Evolutionary conservation across 345 rosid species (phyloP).

Genomic region (Brassica rapa): DNA sequence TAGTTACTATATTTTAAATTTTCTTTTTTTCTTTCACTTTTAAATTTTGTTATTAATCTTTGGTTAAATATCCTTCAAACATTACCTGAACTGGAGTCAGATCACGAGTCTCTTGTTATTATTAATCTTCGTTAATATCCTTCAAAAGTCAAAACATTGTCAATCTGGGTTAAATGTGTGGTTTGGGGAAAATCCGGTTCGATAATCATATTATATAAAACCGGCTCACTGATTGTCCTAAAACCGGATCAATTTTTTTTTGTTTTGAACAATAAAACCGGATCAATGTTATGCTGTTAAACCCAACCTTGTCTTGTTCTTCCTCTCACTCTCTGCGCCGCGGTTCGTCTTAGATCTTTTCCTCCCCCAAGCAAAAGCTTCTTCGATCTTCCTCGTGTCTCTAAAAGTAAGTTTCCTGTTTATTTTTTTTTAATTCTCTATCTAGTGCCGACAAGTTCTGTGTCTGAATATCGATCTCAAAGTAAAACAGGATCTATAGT

Average conservation of each 20-base stretch:
- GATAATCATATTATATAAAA: not conserved
- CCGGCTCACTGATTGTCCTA: not conserved
- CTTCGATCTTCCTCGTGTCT: slow-evolving; percentile 18
- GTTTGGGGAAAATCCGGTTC: not conserved
- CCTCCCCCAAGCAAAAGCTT: not conserved
- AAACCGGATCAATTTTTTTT: not conserved
- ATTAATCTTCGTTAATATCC: too few relatives aligned
- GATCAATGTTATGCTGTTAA: not conserved
- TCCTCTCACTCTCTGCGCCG: slow-evolving; percentile 22
- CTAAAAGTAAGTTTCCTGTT: slow-evolving; percentile 9
- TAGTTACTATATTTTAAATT: too few relatives aligned
- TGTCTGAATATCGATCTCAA: not conserved
- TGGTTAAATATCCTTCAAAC: too few relatives aligned
- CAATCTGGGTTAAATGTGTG: not conserved
- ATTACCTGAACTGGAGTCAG: too few relatives aligned
- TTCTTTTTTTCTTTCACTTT: too few relatives aligned
- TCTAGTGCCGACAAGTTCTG: not conserved
- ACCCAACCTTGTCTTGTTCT: slow-evolving; percentile 20
- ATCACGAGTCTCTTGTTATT: too few relatives aligned
- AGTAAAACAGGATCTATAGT: not conserved
- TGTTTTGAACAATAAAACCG: not conserved
- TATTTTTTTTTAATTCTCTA: not conserved
- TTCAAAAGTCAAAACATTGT: too few relatives aligned
- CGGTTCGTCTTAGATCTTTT: not conserved
- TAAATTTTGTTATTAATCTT: too few relatives aligned